Percentiles rank a stretch among this genome's conserved stretches.
These are phyloP conservation scores for Hysterium pulicare DNA, from an alignment of 2,329 filamentous ascomycete species.

Conservation along the genomic window DNA sequence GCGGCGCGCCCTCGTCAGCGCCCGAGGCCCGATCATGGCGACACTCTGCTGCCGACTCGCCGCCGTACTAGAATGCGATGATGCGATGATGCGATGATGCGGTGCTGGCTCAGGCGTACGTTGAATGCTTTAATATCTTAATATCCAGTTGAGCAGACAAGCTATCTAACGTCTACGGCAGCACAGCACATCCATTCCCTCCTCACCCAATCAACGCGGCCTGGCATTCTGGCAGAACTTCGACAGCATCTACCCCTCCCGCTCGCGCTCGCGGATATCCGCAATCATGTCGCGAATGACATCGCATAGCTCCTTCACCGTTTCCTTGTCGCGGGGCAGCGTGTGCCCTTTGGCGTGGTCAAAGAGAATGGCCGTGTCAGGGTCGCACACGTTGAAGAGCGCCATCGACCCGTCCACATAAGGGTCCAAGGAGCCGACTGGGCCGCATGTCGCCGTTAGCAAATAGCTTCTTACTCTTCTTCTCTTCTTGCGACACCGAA, in stretches of 20 bases:
- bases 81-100: too few species aligned
- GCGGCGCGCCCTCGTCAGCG: too few species aligned
- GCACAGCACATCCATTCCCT: too few species aligned
- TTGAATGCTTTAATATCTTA: not conserved
- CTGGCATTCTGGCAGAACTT: too few species aligned
- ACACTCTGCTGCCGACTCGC: slow-evolving; percentile 4
- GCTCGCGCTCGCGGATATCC: slow-evolving; percentile 11
- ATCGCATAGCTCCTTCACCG: slow-evolving; percentile 28
- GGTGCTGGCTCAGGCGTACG: slow-evolving; percentile 4
- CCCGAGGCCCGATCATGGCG: not conserved
- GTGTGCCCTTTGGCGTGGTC: slow-evolving; percentile 65
- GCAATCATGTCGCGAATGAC: slow-evolving; percentile 24
- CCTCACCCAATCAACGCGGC: too few species aligned
- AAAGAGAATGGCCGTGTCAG: slow-evolving; percentile 58
- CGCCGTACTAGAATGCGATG: slow-evolving; percentile 1
- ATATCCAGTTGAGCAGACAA: too few species aligned
- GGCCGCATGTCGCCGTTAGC: not conserved
- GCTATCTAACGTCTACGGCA: too few species aligned
- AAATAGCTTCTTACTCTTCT: not conserved
- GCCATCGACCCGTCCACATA: slow-evolving; percentile 61
- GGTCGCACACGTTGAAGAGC: slow-evolving; percentile 60
- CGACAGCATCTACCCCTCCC: too few species aligned
- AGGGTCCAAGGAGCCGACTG: slow-evolving; percentile 46
- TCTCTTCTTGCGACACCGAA: not conserved
- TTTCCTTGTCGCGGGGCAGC: slow-evolving; percentile 44